A percentile compares a stretch with the other conserved stretches of the same genome.
phyloP scores from a whole-genome alignment of 768 basidiomycete species.

The Stropharia rugosoannulata region DNA sequence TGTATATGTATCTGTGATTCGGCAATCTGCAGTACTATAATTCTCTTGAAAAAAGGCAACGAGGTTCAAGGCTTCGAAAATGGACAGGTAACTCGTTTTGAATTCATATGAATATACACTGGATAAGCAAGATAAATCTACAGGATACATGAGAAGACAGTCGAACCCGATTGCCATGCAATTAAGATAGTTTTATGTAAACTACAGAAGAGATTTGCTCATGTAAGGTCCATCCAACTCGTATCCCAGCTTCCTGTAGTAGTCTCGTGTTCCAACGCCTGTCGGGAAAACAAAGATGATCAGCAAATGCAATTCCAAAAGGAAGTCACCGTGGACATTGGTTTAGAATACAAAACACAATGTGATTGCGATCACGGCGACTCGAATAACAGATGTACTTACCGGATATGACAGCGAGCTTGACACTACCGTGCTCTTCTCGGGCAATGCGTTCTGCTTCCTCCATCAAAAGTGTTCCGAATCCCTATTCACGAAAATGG shows the following conservation, averaged over 20 bases:
- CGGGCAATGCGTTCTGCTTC: conserved; percentile 97
- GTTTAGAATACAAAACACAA: background rate
- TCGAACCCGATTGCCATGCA: background rate
- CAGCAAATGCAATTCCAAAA: background rate
- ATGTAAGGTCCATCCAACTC: conserved; percentile 97
- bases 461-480: conserved; percentile 97
- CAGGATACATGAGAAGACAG: background rate
- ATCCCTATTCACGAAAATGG: conserved; percentile 56
- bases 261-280: conserved; percentile 97
- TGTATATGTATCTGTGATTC: no score
- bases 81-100: background rate
- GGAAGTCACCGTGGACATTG: background rate
- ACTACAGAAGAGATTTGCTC: conserved; percentile 68
- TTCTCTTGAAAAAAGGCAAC: background rate
- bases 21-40: background rate
- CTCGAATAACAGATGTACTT: conserved; percentile 22
- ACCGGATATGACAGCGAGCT: conserved; percentile 97
- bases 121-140: conserved; percentile 3
- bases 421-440: conserved; percentile 95
- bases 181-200: background rate
- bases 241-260: conserved; percentile 93
- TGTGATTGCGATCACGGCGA: background rate
- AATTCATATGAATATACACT: conserved; percentile 1
- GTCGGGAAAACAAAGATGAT: background rate
- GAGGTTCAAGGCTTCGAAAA: background rate